These are phyloP conservation scores for Lomentospora prolificans DNA, from an alignment of 2,329 filamentous ascomycete genomes.

Conservation along the genomic window DNA sequence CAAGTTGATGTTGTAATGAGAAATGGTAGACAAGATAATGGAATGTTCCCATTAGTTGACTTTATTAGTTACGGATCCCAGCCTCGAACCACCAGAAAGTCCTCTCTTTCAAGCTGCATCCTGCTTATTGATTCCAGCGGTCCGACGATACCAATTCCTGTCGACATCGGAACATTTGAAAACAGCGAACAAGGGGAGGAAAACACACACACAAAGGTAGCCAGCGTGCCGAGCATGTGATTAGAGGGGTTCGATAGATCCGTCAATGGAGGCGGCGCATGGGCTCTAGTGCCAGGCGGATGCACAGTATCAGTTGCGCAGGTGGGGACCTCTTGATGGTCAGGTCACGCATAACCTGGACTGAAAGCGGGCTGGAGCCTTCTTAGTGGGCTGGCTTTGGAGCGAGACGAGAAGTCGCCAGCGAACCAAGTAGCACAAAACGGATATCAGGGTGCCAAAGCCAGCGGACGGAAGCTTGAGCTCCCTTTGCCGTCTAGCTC, in stretches of 20 bases:
- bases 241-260: slow-evolving; percentile 1
- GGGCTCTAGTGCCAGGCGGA: background rate
- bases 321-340: too few species aligned
- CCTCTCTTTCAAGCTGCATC: background rate
- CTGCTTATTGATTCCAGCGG: too few species aligned
- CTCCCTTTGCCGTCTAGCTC: too few species aligned
- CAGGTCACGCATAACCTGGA: too few species aligned
- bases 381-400: too few species aligned
- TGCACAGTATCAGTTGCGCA: background rate
- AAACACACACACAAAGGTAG: background rate
- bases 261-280: background rate
- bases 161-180: too few species aligned
- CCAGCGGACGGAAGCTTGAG: too few species aligned
- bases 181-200: background rate
- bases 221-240: slow-evolving; percentile 2
- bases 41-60: background rate
- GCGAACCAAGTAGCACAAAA: too few species aligned
- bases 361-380: too few species aligned
- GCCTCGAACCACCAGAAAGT: background rate
- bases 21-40: background rate
- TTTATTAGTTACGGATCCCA: background rate
- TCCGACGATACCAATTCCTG: too few species aligned
- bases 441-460: too few species aligned
- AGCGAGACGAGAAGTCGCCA: too few species aligned
- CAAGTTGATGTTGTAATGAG: background rate